A percentile compares a stretch with the other conserved stretches of the same genome.
Conservation (phyloP, 148 eudicot genomes). For the Cornus suecica region DNA sequence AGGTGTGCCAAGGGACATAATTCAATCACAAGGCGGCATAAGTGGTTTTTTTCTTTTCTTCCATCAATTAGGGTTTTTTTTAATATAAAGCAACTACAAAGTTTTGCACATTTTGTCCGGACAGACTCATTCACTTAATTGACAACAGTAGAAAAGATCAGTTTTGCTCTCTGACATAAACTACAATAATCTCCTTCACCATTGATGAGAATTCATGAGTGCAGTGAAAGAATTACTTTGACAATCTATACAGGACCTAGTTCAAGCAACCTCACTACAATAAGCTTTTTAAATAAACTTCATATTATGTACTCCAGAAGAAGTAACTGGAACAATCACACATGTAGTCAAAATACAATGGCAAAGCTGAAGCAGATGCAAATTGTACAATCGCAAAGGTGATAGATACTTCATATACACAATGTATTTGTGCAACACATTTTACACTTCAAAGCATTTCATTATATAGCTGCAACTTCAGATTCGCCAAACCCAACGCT, state of each 20-base stretch:
- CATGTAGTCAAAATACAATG: background rate
- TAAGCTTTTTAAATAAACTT: background rate
- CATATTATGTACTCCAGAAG: background rate
- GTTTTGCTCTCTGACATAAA: too few relatives aligned
- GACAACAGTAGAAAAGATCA: too few relatives aligned
- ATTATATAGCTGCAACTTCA: constrained; percentile 27
- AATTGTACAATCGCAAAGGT: background rate
- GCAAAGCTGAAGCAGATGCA: constrained; percentile 5
- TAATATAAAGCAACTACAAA: constrained; percentile 18
- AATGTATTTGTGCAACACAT: background rate
- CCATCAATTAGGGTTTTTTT: constrained; percentile 5
- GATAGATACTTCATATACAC: background rate
- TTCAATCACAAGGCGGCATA: constrained; percentile 44
- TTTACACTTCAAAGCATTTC: constrained; percentile 10
- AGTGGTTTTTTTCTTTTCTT: constrained; percentile 23
- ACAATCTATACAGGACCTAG: background rate
- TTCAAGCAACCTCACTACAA: background rate
- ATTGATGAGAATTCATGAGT: background rate
- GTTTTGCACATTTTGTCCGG: background rate
- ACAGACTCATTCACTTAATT: too few relatives aligned
- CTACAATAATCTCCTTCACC: background rate
- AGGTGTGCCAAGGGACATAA: constrained; percentile 48
- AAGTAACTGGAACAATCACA: background rate
- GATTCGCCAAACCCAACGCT: constrained; percentile 50
- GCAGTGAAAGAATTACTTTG: too few relatives aligned